Percentiles rank a stretch among this genome's conserved stretches.
Evolutionary conservation across 2,329 filamentous ascomycete genomes (phyloP).

Genomic region (Fusarium sp.): DNA sequence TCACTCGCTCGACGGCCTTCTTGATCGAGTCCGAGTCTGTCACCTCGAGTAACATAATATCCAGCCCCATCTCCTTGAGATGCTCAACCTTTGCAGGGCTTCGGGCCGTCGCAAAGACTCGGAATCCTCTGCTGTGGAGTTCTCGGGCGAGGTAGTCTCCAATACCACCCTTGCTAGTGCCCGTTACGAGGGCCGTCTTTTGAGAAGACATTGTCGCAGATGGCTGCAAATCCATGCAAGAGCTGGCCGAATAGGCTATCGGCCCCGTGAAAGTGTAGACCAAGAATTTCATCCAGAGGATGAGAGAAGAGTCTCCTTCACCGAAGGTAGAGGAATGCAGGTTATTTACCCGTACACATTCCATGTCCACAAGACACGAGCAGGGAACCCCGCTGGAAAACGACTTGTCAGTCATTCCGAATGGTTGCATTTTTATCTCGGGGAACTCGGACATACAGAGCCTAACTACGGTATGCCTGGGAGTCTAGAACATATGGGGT

Average conservation of each 20-base stretch:
- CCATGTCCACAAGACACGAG: neutral
- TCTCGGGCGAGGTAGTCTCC: slow-evolving; percentile 55
- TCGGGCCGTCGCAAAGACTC: slow-evolving; percentile 57
- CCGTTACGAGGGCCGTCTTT: slow-evolving; percentile 52
- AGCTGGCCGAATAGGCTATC: neutral
- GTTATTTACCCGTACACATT: neutral
- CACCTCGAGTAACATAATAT: slow-evolving; percentile 57
- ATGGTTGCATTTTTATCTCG: neutral
- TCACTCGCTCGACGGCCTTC: slow-evolving; percentile 48
- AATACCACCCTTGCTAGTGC: slow-evolving; percentile 55
- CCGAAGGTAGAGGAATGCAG: neutral
- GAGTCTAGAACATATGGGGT: neutral
- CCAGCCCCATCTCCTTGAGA: slow-evolving; percentile 49
- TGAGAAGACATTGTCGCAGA: slow-evolving; percentile 16
- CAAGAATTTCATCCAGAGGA: neutral
- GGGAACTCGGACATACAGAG: neutral
- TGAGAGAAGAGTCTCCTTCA: neutral
- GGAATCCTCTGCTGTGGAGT: slow-evolving; percentile 52
- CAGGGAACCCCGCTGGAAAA: slow-evolving; percentile 1
- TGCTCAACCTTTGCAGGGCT: slow-evolving; percentile 49
- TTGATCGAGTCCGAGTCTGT: slow-evolving; percentile 51
- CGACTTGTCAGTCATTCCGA: neutral
- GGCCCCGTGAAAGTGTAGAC: neutral
- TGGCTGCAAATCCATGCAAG: neutral
- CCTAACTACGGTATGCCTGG: neutral